Base-by-base conservation (phyloP, 306 rosid genomes). In the Castanopsis chinensis region DNA sequence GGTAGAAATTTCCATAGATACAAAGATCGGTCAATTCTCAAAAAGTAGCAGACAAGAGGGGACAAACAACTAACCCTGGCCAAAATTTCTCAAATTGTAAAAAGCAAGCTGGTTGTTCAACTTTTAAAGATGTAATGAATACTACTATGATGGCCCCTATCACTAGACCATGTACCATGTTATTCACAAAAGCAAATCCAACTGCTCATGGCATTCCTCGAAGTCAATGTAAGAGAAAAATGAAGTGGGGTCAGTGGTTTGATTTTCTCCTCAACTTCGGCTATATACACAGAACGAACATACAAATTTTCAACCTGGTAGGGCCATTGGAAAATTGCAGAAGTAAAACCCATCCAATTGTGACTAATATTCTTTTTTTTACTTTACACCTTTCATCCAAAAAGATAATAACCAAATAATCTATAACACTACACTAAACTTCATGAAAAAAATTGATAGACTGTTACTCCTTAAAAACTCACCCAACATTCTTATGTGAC, bases 401-500 rank as follows among this genome's bases (percentile, higher is more conserved):
- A 32, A 18, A 75, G 72, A 80, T 37, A 78, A 30, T 23, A 63
- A 57, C 56, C 69, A 80, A 69, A 71, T 80, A 58, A 58, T 23
- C 65, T 49, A 72, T 60, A 75, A 30, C 56, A 59, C 80, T 79
- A 74, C 78, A 76, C 76, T 81, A 53, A 41, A 32, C 45, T 57
- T 41, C 51, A 68, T 53, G 75, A 32, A 74, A 74, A 73, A 43
- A 1, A 43, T n/a, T 56, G 69, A 49, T 32, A n/a, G 15, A 25
- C 27, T 18, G 72, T 27, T 15, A 72, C 14, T 12, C 53, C 4
- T 49, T 49, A 23, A 54, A 76, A 71, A 85, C 90, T 92, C 91
- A 91, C 89, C 85, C 77, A 32, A 83, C 86, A 63, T 81, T 88
- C 72, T 56, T 84, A 68, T 86, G 85, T 43, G 90, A 81, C 89